Base-by-base conservation (phyloP, 2,329 filamentous ascomycete genomes). In the Fusarium chlamydosporum region DNA sequence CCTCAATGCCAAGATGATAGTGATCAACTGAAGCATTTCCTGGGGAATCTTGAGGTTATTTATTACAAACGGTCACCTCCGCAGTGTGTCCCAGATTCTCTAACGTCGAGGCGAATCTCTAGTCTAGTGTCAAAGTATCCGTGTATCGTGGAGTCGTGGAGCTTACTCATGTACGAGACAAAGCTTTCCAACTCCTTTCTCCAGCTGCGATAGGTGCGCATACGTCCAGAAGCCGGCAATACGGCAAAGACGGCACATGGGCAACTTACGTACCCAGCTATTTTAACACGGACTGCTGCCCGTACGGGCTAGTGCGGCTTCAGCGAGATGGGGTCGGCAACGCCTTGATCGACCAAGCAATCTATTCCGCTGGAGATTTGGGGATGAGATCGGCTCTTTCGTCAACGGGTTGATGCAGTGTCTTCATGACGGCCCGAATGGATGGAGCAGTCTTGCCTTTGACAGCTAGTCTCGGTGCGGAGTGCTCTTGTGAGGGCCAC, bases 341-440 rank as follows among this genome's bases (percentile, higher is more conserved):
- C 16, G 47, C 23, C 26, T 53, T 18, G 20, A 46, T 46, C 16
- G 34, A 12, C 51, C 40, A 46, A 59, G 26, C 2, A 15, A 15
- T 12, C 11, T 56, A 26, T 56, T 56, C 40, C 51, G 56, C 10
- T 56, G 9, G 33, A 9, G 20, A 27, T 45, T 13, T 45, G 10
- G 26, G 33, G 50, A 38, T 34, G n/a, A 27, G 47, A 50, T 50
- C 47, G 23, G 18, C 47, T 38, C 38, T 20, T 18, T 48, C 23
- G 7, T 16, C 15, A 38, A 7, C 34, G 5, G 34, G 16, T 34
- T 40, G 27, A 57, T 46, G 34, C 34, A 42, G 33, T 33, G 20
- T 45, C 31, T 23, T 29, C 20, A 9, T 31, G 51, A 61, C 55
- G 57, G 57, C 55, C 57, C 57, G 57, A 61, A 52, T 61, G 27